Conservation (phyloP, 2,329 filamentous ascomycete genomes). For the Calonectria honghensis region DNA sequence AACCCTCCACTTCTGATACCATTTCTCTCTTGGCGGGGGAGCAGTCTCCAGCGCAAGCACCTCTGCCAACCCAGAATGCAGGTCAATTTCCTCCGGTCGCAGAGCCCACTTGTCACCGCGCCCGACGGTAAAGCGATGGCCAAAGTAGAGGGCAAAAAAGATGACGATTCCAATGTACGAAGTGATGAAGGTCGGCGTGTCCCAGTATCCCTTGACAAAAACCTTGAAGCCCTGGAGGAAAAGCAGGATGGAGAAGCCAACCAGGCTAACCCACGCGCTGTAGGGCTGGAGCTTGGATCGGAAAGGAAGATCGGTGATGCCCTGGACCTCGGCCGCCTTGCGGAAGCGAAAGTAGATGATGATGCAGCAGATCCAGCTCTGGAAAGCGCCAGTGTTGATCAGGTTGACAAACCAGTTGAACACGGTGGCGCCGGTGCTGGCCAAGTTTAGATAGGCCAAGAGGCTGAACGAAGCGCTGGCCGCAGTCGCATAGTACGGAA, state of each 20-base stretch:
- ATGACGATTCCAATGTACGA: conserved; percentile 40
- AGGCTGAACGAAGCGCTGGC: conserved; percentile 37
- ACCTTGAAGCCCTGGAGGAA: conserved; percentile 41
- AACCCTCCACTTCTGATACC: conserved; percentile 33
- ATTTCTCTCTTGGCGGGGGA: conserved; percentile 25
- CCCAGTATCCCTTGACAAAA: conserved; percentile 39
- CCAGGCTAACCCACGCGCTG: conserved; percentile 29
- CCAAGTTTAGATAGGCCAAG: conserved; percentile 41
- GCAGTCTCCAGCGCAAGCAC: conserved; percentile 34
- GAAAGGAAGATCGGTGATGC: conserved; percentile 36
- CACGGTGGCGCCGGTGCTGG: conserved; percentile 29
- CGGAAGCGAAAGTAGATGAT: conserved; percentile 42
- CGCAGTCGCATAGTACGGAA: conserved; percentile 51
- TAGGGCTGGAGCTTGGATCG: conserved; percentile 39
- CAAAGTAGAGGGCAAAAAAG: conserved; percentile 35
- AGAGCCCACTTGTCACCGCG: conserved; percentile 25
- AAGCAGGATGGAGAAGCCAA: conserved; percentile 32
- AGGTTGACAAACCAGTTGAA: conserved; percentile 46
- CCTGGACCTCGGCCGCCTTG: conserved; percentile 37
- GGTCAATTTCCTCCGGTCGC: conserved; percentile 32
- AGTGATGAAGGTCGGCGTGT: conserved; percentile 34
- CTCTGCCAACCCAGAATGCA: conserved; percentile 31
- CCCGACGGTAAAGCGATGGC: conserved; percentile 33
- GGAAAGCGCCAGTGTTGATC: conserved; percentile 40
- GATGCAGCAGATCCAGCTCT: conserved; percentile 42